Percentiles rank a stretch among this genome's conserved stretches.
These are phyloP conservation scores for Talaromyces borbonicus DNA, from an alignment of 495 filamentous ascomycete species.

Conservation along the genomic window DNA sequence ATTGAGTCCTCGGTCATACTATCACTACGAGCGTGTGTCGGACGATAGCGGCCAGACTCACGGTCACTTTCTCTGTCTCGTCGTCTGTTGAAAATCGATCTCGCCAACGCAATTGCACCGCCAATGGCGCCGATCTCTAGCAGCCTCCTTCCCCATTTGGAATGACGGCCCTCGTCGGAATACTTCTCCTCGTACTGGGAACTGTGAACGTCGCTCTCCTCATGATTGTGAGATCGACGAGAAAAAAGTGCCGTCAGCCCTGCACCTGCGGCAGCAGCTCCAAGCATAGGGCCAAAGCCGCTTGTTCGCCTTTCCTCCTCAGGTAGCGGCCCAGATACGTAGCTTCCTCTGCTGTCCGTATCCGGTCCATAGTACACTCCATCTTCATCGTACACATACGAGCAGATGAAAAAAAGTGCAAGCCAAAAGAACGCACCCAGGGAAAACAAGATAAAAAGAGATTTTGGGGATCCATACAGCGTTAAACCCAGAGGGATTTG, in stretches of 20 bases:
- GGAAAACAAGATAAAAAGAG: slow-evolving; percentile 75
- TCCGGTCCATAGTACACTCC: slow-evolving; percentile 34
- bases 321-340: slow-evolving; percentile 33
- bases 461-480: slow-evolving; percentile 81
- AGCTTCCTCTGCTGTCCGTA: slow-evolving; percentile 45
- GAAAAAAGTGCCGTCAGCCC: slow-evolving; percentile 50
- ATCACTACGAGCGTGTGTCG: slow-evolving; percentile 30
- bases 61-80: slow-evolving; percentile 45
- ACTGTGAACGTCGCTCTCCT: slow-evolving; percentile 32
- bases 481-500: slow-evolving; percentile 87
- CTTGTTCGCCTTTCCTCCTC: slow-evolving; percentile 25
- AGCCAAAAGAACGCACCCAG: slow-evolving; percentile 60
- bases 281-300: slow-evolving; percentile 29
- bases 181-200: slow-evolving; percentile 56
- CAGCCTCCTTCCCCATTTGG: slow-evolving; percentile 55
- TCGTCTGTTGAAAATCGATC: slow-evolving; percentile 52
- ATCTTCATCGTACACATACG: slow-evolving; percentile 48
- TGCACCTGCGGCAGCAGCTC: slow-evolving; percentile 48
- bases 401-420: slow-evolving; percentile 61
- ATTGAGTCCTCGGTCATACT: slow-evolving; percentile 35
- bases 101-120: slow-evolving; percentile 56
- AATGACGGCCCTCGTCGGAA: slow-evolving; percentile 37
- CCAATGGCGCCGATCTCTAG: slow-evolving; percentile 56
- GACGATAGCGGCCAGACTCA: slow-evolving; percentile 40
- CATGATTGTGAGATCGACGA: slow-evolving; percentile 28